phyloP scores from a whole-genome alignment of 1,284 basidiomycete genomes.

The Microbotryomycetes sp. region DNA sequence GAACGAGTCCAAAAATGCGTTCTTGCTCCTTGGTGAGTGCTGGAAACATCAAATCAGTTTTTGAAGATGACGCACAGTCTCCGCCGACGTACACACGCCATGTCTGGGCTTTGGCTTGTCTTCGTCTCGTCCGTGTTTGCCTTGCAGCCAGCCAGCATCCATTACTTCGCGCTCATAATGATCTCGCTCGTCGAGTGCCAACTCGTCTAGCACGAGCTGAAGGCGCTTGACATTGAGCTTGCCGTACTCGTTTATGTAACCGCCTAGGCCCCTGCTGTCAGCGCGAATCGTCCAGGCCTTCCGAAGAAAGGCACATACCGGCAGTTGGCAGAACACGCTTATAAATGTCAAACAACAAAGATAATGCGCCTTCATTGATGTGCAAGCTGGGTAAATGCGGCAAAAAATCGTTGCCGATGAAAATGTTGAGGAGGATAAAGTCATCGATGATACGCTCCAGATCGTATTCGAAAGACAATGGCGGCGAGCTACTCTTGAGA shows the following conservation, averaged over 20 bases:
- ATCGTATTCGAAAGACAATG: slow-evolving; percentile 64
- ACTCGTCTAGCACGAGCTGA: slow-evolving; percentile 80
- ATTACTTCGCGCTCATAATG: slow-evolving; percentile 84
- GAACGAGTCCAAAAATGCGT: slow-evolving; percentile 65
- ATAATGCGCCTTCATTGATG: slow-evolving; percentile 94
- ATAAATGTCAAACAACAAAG: slow-evolving; percentile 87
- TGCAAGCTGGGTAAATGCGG: slow-evolving; percentile 94
- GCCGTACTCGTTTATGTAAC: slow-evolving; percentile 89
- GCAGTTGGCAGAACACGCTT: slow-evolving; percentile 78
- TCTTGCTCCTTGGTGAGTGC: slow-evolving; percentile 52
- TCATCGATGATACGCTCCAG: slow-evolving; percentile 95
- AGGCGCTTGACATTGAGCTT: slow-evolving; percentile 70
- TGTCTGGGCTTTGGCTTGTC: slow-evolving; percentile 44
- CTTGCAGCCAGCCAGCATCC: slow-evolving; percentile 82
- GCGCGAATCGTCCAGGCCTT: neutral
- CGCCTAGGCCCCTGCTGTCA: slow-evolving; percentile 49
- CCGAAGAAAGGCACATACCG: slow-evolving; percentile 47
- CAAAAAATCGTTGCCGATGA: slow-evolving; percentile 95
- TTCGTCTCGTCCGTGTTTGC: slow-evolving; percentile 62
- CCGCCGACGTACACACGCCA: slow-evolving; percentile 38
- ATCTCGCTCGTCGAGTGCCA: slow-evolving; percentile 78
- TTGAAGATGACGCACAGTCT: neutral
- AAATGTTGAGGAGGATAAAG: slow-evolving; percentile 91
- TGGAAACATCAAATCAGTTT: neutral
- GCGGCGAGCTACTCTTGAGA: slow-evolving; percentile 40